A percentile compares a stretch with the other conserved stretches of the same genome.
Conservation (phyloP, 169 alveolate species). For the Neospora caninum region DNA sequence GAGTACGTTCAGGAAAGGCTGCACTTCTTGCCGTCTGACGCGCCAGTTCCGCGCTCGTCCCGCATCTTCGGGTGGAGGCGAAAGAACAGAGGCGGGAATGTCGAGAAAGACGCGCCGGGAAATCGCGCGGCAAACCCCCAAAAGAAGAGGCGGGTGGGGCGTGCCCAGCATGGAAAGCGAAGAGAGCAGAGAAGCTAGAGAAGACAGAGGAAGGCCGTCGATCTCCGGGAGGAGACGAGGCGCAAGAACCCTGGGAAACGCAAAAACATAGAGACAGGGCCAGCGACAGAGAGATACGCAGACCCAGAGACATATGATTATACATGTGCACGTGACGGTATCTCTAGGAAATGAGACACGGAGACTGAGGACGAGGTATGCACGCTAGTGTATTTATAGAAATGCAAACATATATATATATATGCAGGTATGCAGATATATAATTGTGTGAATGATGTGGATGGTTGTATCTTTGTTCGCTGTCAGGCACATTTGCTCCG, state of each 20-base stretch:
- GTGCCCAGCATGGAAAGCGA: constrained; percentile 7
- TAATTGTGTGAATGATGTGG: no score
- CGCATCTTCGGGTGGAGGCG: neutral
- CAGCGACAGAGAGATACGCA: neutral
- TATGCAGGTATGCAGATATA: no score
- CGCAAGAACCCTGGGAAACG: neutral
- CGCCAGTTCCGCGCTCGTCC: no score
- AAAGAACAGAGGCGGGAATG: neutral
- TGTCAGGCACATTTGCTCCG: no score
- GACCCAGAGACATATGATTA: neutral
- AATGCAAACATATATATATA: no score
- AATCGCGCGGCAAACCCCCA: neutral
- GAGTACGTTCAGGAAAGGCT: neutral
- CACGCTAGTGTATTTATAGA: no score
- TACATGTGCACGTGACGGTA: no score
- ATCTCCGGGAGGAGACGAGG: constrained; percentile 10
- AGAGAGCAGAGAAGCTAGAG: neutral
- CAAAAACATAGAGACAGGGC: neutral
- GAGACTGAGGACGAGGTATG: no score
- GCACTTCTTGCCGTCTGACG: neutral
- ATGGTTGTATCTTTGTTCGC: no score
- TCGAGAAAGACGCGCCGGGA: neutral
- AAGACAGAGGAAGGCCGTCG: neutral
- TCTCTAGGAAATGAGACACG: no score
- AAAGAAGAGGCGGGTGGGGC: constrained; percentile 18